Percentiles rank a stretch among this genome's conserved stretches.
These are phyloP conservation scores for Pterocarpus santalinus DNA, from an alignment of 306 rosid species.

Conservation along the genomic window DNA sequence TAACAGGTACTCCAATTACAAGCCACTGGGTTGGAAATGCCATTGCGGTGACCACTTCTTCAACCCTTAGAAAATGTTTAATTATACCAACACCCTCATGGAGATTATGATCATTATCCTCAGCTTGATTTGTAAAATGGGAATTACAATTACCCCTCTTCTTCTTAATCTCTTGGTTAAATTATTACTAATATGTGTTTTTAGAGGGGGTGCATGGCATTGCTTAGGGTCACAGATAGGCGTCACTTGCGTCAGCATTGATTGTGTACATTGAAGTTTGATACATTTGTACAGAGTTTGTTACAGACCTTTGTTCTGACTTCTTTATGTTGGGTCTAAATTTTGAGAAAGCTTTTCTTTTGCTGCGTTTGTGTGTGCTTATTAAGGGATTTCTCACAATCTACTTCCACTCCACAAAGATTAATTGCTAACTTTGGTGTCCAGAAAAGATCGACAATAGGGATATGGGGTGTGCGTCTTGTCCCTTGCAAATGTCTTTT, in stretches of 20 bases:
- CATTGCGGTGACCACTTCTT: constrained; percentile 79
- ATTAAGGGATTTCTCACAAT: neutral
- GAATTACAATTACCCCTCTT: neutral
- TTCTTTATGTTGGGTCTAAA: constrained; percentile 40
- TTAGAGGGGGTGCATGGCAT: neutral
- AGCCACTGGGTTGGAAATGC: constrained; percentile 98
- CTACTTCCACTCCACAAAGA: neutral
- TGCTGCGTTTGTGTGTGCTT: constrained; percentile 20
- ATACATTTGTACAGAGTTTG: constrained; percentile 64
- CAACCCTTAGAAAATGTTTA: constrained; percentile 65
- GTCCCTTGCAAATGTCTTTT: constrained; percentile 18
- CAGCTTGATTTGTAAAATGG: constrained; percentile 32
- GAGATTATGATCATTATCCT: neutral
- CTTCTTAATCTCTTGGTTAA: neutral
- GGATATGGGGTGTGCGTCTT: constrained; percentile 22
- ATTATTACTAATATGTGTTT: constrained; percentile 26
- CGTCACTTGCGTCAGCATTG: constrained; percentile 54
- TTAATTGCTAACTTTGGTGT: constrained; percentile 35
- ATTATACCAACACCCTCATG: neutral
- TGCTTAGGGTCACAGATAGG: constrained; percentile 40
- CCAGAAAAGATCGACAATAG: constrained; percentile 10
- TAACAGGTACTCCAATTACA: constrained; percentile 88
- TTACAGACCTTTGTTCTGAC: constrained; percentile 48
- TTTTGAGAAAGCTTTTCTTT: constrained; percentile 11
- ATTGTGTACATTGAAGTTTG: constrained; percentile 58